Base-by-base conservation (phyloP, 2,329 filamentous ascomycete species). In the Botrytis squamosa region DNA sequence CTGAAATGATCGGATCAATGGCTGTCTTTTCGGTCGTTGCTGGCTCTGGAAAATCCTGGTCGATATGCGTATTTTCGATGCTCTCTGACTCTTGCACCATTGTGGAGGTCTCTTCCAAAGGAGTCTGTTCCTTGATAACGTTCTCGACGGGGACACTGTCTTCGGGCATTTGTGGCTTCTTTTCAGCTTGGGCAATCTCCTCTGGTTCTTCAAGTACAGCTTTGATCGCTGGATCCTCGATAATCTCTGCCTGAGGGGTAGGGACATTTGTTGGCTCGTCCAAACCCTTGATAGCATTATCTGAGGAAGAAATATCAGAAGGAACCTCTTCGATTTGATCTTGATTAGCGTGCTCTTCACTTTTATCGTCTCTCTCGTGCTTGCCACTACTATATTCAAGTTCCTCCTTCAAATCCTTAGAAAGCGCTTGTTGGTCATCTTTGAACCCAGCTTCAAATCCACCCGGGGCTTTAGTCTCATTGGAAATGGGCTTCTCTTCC, bases 301-400 rank as follows among this genome's bases (percentile, higher is more conserved):
- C 64, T 16, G 65, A 74, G 60, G 52, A 18, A n/a, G 70, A 66
- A 36, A 74, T 73, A 20, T 72, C 60, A 29, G 69, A 74, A 71
- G 36, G 29, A 25, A 42, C 4, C n/a, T 36, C 40, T 55, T 67
- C 60, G 3, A 44, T 52, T 42, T 42, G 20, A 25, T 60, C 44
- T 42, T 69, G 49, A 36, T 29, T 25, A 16, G 18, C 40, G 18
- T 46, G 76, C 29, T 74, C 64, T 66, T 77, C 76, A 57, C 75
- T 80, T 75, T 85, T 86, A 16, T 57, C n/a, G 14, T 57, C n/a
- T 16, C 1, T 57, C 80, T 85, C 85, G 16, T 79, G 78, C 73
- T 81, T 83, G 75, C 80, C 82, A 75, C 80, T 81, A 36, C 69
- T 67, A 63, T 77, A 77, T 52, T 64, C 75, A 40, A 79, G 78